phyloP scores from a whole-genome alignment of 108 stramenopile species.

The Pseudonitzschia multiseries region DNA sequence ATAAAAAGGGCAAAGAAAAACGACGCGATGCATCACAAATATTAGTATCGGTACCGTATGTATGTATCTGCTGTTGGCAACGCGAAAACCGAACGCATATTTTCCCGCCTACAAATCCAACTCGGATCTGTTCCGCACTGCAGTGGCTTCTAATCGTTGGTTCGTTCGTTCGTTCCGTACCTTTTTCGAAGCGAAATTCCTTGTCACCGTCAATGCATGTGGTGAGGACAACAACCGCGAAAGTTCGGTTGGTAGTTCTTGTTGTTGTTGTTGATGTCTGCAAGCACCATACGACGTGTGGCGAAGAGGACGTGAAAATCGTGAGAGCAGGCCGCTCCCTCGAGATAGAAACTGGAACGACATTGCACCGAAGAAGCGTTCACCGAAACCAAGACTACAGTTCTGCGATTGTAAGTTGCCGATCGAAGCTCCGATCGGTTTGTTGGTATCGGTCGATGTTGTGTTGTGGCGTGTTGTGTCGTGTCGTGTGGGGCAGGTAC shows the following conservation, averaged over 20 bases:
- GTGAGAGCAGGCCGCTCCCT: constrained; percentile 1
- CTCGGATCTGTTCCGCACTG: no score
- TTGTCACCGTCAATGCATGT: constrained; percentile 13
- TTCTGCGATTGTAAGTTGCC: background rate
- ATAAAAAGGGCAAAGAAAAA: constrained; percentile 2
- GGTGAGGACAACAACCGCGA: background rate
- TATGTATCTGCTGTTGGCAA: no score
- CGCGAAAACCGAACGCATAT: background rate
- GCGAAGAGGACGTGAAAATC: background rate
- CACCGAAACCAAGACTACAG: background rate
- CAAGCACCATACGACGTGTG: background rate
- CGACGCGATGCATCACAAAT: background rate
- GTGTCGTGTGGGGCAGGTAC: no score
- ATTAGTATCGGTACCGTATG: no score
- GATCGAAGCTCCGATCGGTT: background rate
- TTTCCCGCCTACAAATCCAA: background rate
- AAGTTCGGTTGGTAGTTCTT: constrained; percentile 3
- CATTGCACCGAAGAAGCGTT: constrained; percentile 2
- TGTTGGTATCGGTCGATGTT: background rate
- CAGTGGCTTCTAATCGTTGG: no score
- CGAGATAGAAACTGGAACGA: constrained; percentile 18
- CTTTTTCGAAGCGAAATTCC: constrained; percentile 47
- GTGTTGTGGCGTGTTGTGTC: no score
- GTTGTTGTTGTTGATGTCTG: no score
- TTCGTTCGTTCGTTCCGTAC: constrained; percentile 1